Conservation (phyloP, 495 filamentous ascomycete genomes). For the Penicillium egyptiacum region DNA sequence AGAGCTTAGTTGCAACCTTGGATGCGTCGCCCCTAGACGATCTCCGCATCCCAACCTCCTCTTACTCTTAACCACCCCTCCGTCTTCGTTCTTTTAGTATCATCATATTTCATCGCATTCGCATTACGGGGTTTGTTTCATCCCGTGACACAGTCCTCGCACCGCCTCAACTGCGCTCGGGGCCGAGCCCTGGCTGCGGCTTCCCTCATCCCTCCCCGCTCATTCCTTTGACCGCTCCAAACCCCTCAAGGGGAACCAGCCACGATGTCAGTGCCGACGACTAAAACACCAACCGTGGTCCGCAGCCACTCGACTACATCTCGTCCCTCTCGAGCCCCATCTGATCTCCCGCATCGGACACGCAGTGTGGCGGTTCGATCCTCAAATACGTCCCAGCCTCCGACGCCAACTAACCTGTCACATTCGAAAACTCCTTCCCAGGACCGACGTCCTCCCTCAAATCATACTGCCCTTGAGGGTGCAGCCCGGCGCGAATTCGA, state of each 20-base stretch:
- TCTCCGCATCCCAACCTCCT: slow-evolving; percentile 16
- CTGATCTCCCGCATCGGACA: slow-evolving; percentile 58
- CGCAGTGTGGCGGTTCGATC: slow-evolving; percentile 54
- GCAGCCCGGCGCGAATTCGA: slow-evolving; percentile 61
- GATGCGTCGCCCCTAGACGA: slow-evolving; percentile 8
- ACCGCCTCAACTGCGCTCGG: slow-evolving; percentile 9
- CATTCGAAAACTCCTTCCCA: slow-evolving; percentile 54
- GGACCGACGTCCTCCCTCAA: slow-evolving; percentile 50
- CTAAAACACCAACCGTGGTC: slow-evolving; percentile 47
- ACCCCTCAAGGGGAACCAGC: slow-evolving; percentile 10
- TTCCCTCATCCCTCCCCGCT: slow-evolving; percentile 20
- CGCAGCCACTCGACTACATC: slow-evolving; percentile 58
- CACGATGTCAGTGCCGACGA: slow-evolving; percentile 52
- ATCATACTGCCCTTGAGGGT: slow-evolving; percentile 52
- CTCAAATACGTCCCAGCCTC: slow-evolving; percentile 39
- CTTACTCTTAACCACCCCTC: slow-evolving; percentile 11
- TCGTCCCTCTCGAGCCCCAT: slow-evolving; percentile 45
- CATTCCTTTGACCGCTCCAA: slow-evolving; percentile 29
- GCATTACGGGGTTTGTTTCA: background rate
- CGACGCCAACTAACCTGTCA: slow-evolving; percentile 39
- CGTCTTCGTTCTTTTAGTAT: slow-evolving; percentile 1
- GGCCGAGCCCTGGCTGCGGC: slow-evolving; percentile 18
- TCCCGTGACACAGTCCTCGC: background rate
- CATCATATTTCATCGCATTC: slow-evolving; percentile 3
- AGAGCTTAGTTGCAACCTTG: slow-evolving; percentile 8